phyloP scores from a whole-genome alignment of 202 grass and related monocot species.

The Zizania palustris region DNA sequence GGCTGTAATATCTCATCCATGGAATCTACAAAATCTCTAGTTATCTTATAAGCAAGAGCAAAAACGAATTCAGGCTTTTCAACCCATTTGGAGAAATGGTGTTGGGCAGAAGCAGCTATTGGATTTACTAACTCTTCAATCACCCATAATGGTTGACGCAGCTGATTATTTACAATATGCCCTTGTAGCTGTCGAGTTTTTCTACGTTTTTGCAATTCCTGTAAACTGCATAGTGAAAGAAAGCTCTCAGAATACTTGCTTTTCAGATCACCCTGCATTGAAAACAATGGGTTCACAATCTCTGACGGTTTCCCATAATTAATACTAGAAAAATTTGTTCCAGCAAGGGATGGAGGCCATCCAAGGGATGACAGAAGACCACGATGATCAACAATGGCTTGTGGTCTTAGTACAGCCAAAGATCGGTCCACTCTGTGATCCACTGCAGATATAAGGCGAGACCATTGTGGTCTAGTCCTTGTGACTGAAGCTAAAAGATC shows the following conservation, averaged over 20 bases:
- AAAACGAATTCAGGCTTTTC: constrained; percentile 91
- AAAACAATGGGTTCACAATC: constrained; percentile 78
- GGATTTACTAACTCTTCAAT: constrained; percentile 95
- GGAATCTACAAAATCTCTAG: constrained; percentile 80
- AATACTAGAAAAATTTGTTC: constrained; percentile 58
- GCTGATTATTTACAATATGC: constrained; percentile 57
- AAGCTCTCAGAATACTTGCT: constrained; percentile 89
- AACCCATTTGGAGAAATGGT: constrained; percentile 87
- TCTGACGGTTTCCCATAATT: constrained; percentile 49
- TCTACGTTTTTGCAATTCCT: constrained; percentile 84
- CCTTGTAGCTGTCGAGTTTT: constrained; percentile 80
- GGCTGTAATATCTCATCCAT: constrained; percentile 96
- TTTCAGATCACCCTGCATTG: constrained; percentile 71
- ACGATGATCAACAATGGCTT: constrained; percentile 91
- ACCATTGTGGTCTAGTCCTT: constrained; percentile 75
- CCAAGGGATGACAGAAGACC: constrained; percentile 76
- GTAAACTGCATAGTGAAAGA: constrained; percentile 78
- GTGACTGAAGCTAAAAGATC: constrained; percentile 61
- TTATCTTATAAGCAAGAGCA: constrained; percentile 91
- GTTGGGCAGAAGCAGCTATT: constrained; percentile 62
- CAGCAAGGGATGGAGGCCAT: constrained; percentile 77
- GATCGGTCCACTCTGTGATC: constrained; percentile 88
- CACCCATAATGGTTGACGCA: constrained; percentile 79
- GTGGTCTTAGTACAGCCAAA: constrained; percentile 86
- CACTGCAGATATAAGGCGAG: constrained; percentile 67